phyloP scores from a whole-genome alignment of 257 asterid species.

The Solanum corneliomulleri region DNA sequence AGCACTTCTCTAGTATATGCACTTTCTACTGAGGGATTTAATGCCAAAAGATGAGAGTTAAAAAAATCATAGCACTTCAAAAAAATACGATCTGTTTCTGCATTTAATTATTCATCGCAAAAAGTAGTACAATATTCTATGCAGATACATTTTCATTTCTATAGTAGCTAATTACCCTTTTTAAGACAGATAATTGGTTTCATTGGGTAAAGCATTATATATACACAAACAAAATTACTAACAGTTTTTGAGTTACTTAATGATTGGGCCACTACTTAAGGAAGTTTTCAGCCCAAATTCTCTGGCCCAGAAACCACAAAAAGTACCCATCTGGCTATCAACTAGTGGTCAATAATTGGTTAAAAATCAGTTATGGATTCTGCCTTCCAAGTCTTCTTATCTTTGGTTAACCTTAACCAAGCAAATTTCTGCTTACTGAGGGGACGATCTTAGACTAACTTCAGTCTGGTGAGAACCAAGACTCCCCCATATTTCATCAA shows the following conservation, averaged over 20 bases:
- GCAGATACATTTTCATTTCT: neutral
- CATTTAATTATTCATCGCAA: neutral
- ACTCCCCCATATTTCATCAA: constrained; percentile 4
- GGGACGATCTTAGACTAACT: neutral
- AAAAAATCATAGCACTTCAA: too few relatives aligned
- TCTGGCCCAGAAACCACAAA: neutral
- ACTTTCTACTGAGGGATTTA: neutral
- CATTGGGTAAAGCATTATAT: neutral
- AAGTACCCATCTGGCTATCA: neutral
- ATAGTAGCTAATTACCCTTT: neutral
- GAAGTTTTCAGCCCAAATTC: neutral
- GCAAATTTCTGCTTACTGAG: constrained; percentile 2
- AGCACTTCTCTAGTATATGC: neutral
- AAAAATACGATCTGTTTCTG: neutral
- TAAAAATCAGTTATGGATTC: constrained; percentile 42
- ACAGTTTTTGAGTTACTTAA: too few relatives aligned
- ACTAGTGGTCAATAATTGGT: constrained; percentile 20
- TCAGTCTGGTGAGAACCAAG: neutral
- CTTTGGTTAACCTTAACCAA: constrained; percentile 35
- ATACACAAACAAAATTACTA: too few relatives aligned
- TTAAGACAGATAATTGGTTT: neutral
- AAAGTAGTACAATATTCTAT: neutral
- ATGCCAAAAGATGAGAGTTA: neutral
- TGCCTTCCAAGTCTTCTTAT: constrained; percentile 25
- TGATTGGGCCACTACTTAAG: neutral